Conservation (phyloP, 768 basidiomycete species). For the Amanita thiersii region DNA sequence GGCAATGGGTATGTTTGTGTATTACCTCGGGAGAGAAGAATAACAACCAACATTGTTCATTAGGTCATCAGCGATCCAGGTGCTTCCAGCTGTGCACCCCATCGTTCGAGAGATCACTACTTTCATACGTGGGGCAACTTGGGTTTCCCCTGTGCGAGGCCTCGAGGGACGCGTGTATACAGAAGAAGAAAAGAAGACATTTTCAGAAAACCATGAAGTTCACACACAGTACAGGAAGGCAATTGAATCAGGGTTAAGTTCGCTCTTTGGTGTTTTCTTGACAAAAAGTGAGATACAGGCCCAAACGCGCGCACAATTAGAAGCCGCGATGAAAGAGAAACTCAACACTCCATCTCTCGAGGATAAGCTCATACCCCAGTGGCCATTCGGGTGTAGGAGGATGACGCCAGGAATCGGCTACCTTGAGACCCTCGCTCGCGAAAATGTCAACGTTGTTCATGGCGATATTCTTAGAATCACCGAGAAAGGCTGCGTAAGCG, state of each 20-base stretch:
- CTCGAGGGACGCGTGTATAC: slow-evolving; percentile 23
- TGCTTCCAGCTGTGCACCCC: slow-evolving; percentile 24
- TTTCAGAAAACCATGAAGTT: slow-evolving; percentile 27
- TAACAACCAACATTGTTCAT: background rate
- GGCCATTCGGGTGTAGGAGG: slow-evolving; percentile 25
- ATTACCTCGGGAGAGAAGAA: slow-evolving; percentile 22
- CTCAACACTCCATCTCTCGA: slow-evolving; percentile 34
- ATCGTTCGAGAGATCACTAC: slow-evolving; percentile 26
- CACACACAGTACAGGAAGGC: slow-evolving; percentile 33
- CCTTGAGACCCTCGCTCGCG: slow-evolving; percentile 21
- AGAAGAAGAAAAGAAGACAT: slow-evolving; percentile 31
- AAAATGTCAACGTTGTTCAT: slow-evolving; percentile 23
- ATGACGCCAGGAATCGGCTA: slow-evolving; percentile 26
- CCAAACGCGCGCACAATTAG: slow-evolving; percentile 17
- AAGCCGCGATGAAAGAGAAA: slow-evolving; percentile 30
- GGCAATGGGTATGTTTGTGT: slow-evolving; percentile 49
- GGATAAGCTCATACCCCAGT: slow-evolving; percentile 27
- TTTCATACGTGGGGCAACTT: slow-evolving; percentile 25
- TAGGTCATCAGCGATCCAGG: slow-evolving; percentile 26
- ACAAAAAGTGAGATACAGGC: slow-evolving; percentile 25
- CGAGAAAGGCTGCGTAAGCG: slow-evolving; percentile 18
- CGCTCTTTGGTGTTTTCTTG: slow-evolving; percentile 20
- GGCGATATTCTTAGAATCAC: slow-evolving; percentile 22
- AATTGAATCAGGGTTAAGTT: slow-evolving; percentile 31
- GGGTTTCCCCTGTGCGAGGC: slow-evolving; percentile 20